These are phyloP conservation scores for Creolimax fragrantissima DNA, from an alignment of 78 protist genomes.

Conservation along the genomic window DNA sequence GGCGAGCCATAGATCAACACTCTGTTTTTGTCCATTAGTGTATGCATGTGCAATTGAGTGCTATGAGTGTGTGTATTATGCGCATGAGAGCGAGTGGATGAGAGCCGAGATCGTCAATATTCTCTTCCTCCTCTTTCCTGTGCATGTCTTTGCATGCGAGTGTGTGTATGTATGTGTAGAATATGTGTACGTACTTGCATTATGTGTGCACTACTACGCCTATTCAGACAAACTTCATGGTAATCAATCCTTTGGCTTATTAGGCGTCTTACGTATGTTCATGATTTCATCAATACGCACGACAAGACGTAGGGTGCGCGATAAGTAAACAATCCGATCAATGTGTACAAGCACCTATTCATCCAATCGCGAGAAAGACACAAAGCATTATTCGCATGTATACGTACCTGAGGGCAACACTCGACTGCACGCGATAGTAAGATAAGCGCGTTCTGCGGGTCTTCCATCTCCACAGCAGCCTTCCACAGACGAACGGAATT, in stretches of 20 bases:
- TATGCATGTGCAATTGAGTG: not conserved
- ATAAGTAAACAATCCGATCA: too few species aligned
- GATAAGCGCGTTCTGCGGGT: conserved; percentile 76
- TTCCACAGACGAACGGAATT: conserved; percentile 81
- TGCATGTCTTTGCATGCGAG: not conserved
- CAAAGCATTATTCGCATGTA: not conserved
- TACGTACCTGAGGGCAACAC: conserved; percentile 37
- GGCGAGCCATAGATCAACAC: conserved; percentile 93
- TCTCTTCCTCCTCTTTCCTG: not conserved
- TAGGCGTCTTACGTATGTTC: too few species aligned
- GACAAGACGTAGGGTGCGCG: too few species aligned
- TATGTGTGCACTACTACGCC: too few species aligned
- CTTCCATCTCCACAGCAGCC: conserved; percentile 72
- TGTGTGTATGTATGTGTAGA: not conserved
- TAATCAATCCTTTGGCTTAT: too few species aligned
- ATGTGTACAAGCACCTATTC: too few species aligned
- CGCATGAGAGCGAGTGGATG: not conserved
- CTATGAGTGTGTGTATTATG: too few species aligned
- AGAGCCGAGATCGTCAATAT: not conserved
- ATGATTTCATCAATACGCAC: too few species aligned
- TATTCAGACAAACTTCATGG: too few species aligned
- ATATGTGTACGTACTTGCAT: not conserved
- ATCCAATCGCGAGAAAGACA: too few species aligned
- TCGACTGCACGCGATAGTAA: conserved; percentile 84
- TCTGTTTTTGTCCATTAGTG: not conserved